Base-by-base conservation (phyloP, 2,329 filamentous ascomycete genomes). In the Exophiala bonariae region DNA sequence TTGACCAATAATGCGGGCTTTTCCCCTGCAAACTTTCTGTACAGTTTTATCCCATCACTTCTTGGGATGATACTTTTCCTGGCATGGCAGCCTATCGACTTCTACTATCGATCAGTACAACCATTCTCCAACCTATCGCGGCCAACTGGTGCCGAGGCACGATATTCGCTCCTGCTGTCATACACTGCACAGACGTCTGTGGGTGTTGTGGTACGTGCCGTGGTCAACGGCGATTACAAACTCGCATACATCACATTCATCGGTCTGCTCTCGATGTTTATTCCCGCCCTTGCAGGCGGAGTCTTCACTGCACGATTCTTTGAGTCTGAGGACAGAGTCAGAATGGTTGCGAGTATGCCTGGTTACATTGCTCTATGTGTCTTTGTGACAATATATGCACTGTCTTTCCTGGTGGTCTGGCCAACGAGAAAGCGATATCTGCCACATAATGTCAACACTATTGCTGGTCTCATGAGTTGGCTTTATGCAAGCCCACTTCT, bases 21-120 rank as follows among this genome's bases (percentile, higher is more conserved):
- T 67, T 95, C 89, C 1, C 75, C 87, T 1, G 88, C 89, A 40
- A 89, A 96, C 67, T 96, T 96, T 69, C 71, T 96, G 41, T 96
- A 90, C 71, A 81, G 78, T 55, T 84, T 85, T 55, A 63, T 85
- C 16, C 82, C 82, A 0, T 69, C 76, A 0, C 48, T 82, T 3
- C 75, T 85, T 32, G 82, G 76, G 2, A 79, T 75, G 44, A 60
- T 83, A 23, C 69, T 83, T 34, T 81, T 83, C 61, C 76, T 85
- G 17, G 66, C 73, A 41, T 78, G 80, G 69, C 73, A 82, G 41
- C 76, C 79, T 6, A 72, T 84, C 53, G 81, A 85, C 61, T 73
- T 79, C 54, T 78, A 80, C 47, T 74, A 81, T 60, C 79, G 82
- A 40, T 71, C 78, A 2, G 68, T 84, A 2, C 76, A 80, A 43